Evolutionary conservation across 805 yeast genomes (phyloP), one percentile per base, ranked within the genome.

Genomic region (Saturnispora diversa): DNA sequence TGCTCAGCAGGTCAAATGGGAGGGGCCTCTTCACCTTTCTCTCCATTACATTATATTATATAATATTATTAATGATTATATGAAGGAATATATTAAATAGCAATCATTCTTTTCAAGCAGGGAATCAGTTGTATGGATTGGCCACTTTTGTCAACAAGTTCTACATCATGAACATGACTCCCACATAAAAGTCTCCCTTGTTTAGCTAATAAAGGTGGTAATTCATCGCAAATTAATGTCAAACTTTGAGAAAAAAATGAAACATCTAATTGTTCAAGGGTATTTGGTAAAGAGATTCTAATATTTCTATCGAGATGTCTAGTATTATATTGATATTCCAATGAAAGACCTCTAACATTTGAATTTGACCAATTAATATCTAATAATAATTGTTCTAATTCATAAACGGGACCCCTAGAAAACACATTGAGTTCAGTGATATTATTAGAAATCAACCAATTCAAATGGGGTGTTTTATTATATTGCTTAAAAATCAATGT

Each of bases 311-410:
- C 42, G n/a, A 39, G 19, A 16, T 31, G 21, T 6, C 42, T 31
- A 9, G 42, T 32, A 15, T 31, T 32, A 22, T 39, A 39, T 19
- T 39, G 42, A 26, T 39, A 39, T 21, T 39, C 42, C 20, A 39
- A 26, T 7, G 42, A 39, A 9, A 39, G 16, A 3, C 42, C 42
- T 22, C 42, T n/a, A n/a, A 39, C 36, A 31, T 39, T 39, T 3
- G 42, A 39, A 9, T 39, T 17, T 3, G 29, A 11, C 42, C 42
- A 39, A 22, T 39, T 25, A 3, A 39, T 32, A 27, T 39, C 42
- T 16, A 20, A 8, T n/a, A 39, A 16, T 8, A 39, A 26, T 11
- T 25, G 26, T 17, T 39, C 42, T 32, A 39, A n/a, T 26, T 39
- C 42, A 6, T 11, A 32, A 11, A 39, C 42, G 1, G 42, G 32